These are phyloP conservation scores for Perkinsus chesapeaki DNA, from an alignment of 169 alveolate genomes.

Conservation along the genomic window DNA sequence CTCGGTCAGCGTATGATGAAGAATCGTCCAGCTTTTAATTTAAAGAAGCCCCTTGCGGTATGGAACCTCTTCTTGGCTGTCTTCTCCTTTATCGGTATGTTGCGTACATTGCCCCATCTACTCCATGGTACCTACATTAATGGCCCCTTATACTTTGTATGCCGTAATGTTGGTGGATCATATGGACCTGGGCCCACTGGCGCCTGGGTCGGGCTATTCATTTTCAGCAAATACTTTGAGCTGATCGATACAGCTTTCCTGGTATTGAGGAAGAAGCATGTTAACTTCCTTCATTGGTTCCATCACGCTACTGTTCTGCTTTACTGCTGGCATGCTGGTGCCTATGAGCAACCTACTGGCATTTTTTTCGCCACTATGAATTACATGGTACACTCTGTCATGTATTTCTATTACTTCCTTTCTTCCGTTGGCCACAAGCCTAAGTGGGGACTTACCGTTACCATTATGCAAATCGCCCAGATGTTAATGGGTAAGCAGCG, in stretches of 20 bases:
- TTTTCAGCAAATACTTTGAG: slow-evolving; percentile 63
- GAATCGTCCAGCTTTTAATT: slow-evolving; percentile 37
- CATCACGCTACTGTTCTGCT: slow-evolving; percentile 71
- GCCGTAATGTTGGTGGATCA: slow-evolving; percentile 37
- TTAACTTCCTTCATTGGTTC: slow-evolving; percentile 65
- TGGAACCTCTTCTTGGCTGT: slow-evolving; percentile 60
- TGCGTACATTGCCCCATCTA: slow-evolving; percentile 12
- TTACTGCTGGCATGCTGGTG: slow-evolving; percentile 72
- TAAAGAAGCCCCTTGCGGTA: slow-evolving; percentile 35
- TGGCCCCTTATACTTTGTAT: neutral
- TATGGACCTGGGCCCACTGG: slow-evolving; percentile 59
- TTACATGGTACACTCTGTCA: slow-evolving; percentile 62
- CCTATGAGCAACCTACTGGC: slow-evolving; percentile 62
- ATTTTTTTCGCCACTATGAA: slow-evolving; percentile 57
- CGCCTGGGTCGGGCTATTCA: slow-evolving; percentile 55
- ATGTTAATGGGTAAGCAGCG: slow-evolving; percentile 48
- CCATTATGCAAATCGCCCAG: slow-evolving; percentile 55
- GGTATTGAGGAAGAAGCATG: slow-evolving; percentile 47
- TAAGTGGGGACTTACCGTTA: slow-evolving; percentile 57
- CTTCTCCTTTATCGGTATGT: slow-evolving; percentile 48
- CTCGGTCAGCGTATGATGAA: slow-evolving; percentile 27
- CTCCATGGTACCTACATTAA: neutral
- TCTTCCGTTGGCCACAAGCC: slow-evolving; percentile 37
- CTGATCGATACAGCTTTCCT: slow-evolving; percentile 61
- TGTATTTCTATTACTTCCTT: slow-evolving; percentile 65